phyloP scores from a whole-genome alignment of 768 basidiomycete species.

The Calocybe indica region DNA sequence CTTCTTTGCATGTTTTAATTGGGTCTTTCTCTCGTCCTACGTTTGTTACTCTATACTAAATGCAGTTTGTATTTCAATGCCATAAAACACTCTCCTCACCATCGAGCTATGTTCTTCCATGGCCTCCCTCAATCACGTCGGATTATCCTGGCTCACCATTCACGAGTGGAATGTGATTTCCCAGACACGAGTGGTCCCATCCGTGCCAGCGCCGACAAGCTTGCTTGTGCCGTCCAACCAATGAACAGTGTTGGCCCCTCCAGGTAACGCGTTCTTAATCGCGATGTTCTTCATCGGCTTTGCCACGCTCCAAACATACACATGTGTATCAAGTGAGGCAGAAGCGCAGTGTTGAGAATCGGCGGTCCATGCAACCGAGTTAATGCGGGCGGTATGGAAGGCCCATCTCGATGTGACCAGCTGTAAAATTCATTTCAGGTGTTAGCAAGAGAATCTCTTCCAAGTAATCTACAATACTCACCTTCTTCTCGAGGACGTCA shows the following conservation, averaged over 20 bases:
- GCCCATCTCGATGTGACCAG: constrained; percentile 76
- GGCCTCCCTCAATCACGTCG: background rate
- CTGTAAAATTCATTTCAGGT: constrained; percentile 24
- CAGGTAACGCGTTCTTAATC: constrained; percentile 82
- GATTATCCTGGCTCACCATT: background rate
- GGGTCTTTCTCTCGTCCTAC: background rate
- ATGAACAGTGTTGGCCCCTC: constrained; percentile 75
- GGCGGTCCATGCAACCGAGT: constrained; percentile 70
- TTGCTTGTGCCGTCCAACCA: constrained; percentile 60
- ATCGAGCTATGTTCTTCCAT: background rate
- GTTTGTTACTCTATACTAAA: background rate
- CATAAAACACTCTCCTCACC: background rate
- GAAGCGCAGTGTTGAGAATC: constrained; percentile 78
- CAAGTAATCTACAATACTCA: constrained; percentile 17
- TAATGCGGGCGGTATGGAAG: constrained; percentile 78
- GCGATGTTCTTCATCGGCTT: constrained; percentile 69
- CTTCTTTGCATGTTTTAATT: background rate
- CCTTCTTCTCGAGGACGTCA: constrained; percentile 62
- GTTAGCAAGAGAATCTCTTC: background rate
- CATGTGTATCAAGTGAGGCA: constrained; percentile 88
- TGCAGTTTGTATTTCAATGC: background rate
- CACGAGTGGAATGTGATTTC: constrained; percentile 44
- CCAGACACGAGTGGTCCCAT: constrained; percentile 76
- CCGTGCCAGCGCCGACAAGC: constrained; percentile 72
- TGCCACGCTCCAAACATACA: constrained; percentile 80